phyloP scores from a whole-genome alignment of 2,329 filamentous ascomycete species.

The Diaporthe vexans region DNA sequence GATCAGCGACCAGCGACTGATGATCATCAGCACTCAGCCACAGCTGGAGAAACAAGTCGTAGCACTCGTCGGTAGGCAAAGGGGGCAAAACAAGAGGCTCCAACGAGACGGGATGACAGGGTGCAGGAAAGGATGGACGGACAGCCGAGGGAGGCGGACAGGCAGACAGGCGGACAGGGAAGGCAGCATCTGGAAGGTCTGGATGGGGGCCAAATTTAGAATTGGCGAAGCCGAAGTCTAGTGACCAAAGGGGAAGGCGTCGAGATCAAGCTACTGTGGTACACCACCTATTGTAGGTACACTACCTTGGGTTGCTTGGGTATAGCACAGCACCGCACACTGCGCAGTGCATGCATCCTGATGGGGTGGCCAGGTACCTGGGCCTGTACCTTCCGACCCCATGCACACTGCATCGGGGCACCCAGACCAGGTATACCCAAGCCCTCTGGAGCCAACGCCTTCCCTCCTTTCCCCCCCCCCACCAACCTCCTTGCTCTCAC shows the following conservation, averaged over 20 bases:
- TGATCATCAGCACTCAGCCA: slow-evolving; percentile 22
- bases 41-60: neutral
- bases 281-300: neutral
- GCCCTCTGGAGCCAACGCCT: slow-evolving; percentile 5
- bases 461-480: neutral
- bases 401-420: neutral
- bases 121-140: slow-evolving; percentile 21
- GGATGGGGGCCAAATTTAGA: slow-evolving; percentile 35
- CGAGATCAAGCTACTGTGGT: neutral
- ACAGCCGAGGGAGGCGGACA: slow-evolving; percentile 13
- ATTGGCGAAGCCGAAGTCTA: slow-evolving; percentile 32
- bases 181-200: slow-evolving; percentile 1
- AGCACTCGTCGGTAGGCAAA: slow-evolving; percentile 18
- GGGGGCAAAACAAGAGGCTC: slow-evolving; percentile 12
- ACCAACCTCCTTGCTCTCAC: neutral
- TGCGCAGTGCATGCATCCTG: slow-evolving; percentile 24
- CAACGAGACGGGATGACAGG: slow-evolving; percentile 9
- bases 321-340: slow-evolving; percentile 10
- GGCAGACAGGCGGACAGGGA: slow-evolving; percentile 12
- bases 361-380: neutral
- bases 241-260: slow-evolving; percentile 29
- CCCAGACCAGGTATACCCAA: neutral
- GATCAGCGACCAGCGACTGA: slow-evolving; percentile 14
- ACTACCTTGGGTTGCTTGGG: no score
- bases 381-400: neutral